Percentiles rank a stretch among this genome's conserved stretches.
Conservation (phyloP, 805 yeast genomes). For the Phaffomyces antillensis region DNA sequence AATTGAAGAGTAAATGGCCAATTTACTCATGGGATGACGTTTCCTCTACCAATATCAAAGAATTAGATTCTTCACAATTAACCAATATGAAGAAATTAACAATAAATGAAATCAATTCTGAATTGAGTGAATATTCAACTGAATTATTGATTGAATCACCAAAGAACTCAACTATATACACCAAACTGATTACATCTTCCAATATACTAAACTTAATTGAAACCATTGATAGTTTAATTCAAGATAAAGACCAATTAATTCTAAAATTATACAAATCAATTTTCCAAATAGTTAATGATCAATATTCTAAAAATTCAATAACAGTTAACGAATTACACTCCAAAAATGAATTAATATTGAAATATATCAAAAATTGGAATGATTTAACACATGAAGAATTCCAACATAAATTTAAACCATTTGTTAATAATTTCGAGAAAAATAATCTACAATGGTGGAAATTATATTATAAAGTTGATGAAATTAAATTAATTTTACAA, state of each 20-base stretch:
- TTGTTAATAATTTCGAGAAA: conserved; percentile 19
- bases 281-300: conserved; percentile 11
- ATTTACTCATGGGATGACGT: conserved; percentile 15
- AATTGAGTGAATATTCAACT: conserved; percentile 17
- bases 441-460: conserved; percentile 26
- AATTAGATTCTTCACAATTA: conserved; percentile 4
- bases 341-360: conserved; percentile 12
- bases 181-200: conserved; percentile 19
- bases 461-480: conserved; percentile 26
- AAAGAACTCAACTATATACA: conserved; percentile 21
- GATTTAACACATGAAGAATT: conserved; percentile 24
- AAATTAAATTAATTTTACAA: conserved; percentile 21
- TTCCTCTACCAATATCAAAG: not conserved
- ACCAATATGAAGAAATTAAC: conserved; percentile 1
- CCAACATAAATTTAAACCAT: conserved; percentile 24
- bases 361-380: conserved; percentile 24
- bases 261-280: conserved; percentile 12
- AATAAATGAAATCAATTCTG: conserved; percentile 22
- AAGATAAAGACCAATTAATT: conserved; percentile 14
- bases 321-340: conserved; percentile 13
- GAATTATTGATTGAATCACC: conserved; percentile 23
- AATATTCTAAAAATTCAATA: conserved; percentile 16
- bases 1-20: conserved; percentile 14
- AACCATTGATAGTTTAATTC: conserved; percentile 8
- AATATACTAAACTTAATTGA: conserved; percentile 16